Base-by-base conservation (phyloP, 208 protist species). In the Acanthamoeba sp. region DNA sequence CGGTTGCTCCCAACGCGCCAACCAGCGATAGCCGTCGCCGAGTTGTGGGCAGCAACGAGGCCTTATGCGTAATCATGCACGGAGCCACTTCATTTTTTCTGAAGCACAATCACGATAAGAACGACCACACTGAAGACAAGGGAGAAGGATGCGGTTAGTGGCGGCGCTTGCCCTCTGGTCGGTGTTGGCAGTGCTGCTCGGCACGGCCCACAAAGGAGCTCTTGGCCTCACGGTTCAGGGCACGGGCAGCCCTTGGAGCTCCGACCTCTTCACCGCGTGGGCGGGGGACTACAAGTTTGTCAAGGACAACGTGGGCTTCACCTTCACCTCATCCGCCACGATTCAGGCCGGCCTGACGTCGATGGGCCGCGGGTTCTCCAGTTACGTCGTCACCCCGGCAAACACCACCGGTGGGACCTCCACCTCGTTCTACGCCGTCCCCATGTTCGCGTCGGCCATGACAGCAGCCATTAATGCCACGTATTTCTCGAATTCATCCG, bases 271-370 rank as follows among this genome's bases (percentile, higher is more conserved):
- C 76, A 36, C 76, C 76, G 6, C 16, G 38, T 84, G 76, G 76
- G 24, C 36, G 18, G 76, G 40, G 10, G 42, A 84, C 76, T 84
- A 84, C 42, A 9, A 24, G 18, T 84, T 55, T 3, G 76, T 55
- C 76, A 84, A 84, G 40, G 76, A 84, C 76, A 84, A 45, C 42
- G 76, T 84, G 10, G 6, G 14, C 40, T 55, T 84, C 42, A 57
- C 42, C 76, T 84, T 55, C n/a, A 7, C 76, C 34, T 34, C 76
- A 4, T 57, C 76, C 6, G 76, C 76, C 40, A 34, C 76, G 24
- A 34, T 24, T 12, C 24, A 22, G 40, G 42, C 10, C 38, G 76
- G 40, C 18, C 20, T 84, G 1, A 32, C 34, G 40, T 84, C 76
- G 0, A 57, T 84, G 76, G 24, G 5, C 4, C 76, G 76, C 20